Base-by-base conservation (phyloP, 805 yeast species). In the Starmera amethionina region DNA sequence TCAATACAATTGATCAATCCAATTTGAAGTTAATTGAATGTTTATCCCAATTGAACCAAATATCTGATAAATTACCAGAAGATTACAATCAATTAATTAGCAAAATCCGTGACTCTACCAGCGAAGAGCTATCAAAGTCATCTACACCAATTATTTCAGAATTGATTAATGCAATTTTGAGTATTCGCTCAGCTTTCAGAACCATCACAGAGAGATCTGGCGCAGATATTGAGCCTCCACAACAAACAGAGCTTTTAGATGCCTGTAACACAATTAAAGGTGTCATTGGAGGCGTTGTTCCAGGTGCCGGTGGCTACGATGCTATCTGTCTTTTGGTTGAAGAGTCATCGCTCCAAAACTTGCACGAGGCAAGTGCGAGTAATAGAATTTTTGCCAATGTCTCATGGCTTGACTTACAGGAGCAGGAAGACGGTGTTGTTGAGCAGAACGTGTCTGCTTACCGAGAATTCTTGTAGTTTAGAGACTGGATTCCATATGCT, bases 241-340 rank as follows among this genome's bases (percentile, higher is more conserved):
- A 70, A 16, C 98, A 93, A 60, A 84, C 96, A 0, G 44, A 49
- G 2, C 65, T 93, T 6, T 62, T 93, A 8, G 77, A 90, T 52
- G 57, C 64, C 14, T 77, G 83, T 42, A 57, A 69, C 33, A 48
- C 59, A 8, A 54, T 85, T 16, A 65, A 65, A 0, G 98, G 98
- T 13, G 93, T 87, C 28, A 50, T 90, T 15, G 95, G 96, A 0
- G 97, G 96, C n/a, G 89, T 93, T 30, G 95, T 93, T 4, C 98
- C 98, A 0, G 98, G 98, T 2, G 98, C 98, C 0, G 98, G 98
- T 25, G 98, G 98, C 0, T 83, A 79, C 55, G 98, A 93, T 64
- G 98, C 98, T 1, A 75, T 93, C 15, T 75, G 94, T 41, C 52
- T 90, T 25, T 59, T 93, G 25, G 80, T 82, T 3, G 67, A 73